phyloP scores from a whole-genome alignment of 495 filamentous ascomycete species.

The Trypethelium eluteriae region DNA sequence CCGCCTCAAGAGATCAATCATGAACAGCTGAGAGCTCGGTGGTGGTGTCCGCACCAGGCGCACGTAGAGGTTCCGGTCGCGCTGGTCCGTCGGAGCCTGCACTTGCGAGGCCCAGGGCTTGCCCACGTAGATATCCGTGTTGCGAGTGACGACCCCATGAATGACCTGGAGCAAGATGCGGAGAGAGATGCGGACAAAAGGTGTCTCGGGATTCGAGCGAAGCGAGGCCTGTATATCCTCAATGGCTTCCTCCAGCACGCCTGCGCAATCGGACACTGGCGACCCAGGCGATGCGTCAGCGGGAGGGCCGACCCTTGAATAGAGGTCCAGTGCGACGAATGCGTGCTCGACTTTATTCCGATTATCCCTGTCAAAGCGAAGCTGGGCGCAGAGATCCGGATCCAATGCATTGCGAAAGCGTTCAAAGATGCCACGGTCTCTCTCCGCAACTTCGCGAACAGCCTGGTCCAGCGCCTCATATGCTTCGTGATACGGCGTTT shows the following conservation, averaged over 20 bases:
- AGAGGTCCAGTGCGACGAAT: neutral
- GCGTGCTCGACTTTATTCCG: conserved; percentile 2
- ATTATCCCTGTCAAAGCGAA: conserved; percentile 3
- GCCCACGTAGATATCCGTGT: conserved; percentile 12
- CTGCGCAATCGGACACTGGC: neutral
- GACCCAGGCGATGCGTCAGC: neutral
- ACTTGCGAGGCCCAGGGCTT: conserved; percentile 7
- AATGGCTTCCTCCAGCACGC: neutral
- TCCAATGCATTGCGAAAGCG: neutral
- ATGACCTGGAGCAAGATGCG: neutral
- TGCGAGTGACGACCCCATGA: conserved; percentile 10
- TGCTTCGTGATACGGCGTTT: neutral
- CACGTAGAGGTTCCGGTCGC: conserved; percentile 7
- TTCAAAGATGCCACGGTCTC: conserved; percentile 8
- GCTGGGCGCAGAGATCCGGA: conserved; percentile 10
- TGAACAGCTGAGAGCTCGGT: conserved; percentile 3
- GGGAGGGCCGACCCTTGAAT: conserved; percentile 1
- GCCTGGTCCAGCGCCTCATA: neutral
- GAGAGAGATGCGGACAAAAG: neutral
- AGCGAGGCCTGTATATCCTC: neutral
- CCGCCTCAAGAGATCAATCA: neutral
- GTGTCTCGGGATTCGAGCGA: neutral
- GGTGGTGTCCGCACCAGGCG: conserved; percentile 1
- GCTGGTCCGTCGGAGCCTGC: neutral
- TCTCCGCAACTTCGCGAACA: neutral